Evolutionary conservation across 1,284 basidiomycete species (phyloP), one percentile per base, ranked within the genome.

Genomic region (Rhizoctonia solani): DNA sequence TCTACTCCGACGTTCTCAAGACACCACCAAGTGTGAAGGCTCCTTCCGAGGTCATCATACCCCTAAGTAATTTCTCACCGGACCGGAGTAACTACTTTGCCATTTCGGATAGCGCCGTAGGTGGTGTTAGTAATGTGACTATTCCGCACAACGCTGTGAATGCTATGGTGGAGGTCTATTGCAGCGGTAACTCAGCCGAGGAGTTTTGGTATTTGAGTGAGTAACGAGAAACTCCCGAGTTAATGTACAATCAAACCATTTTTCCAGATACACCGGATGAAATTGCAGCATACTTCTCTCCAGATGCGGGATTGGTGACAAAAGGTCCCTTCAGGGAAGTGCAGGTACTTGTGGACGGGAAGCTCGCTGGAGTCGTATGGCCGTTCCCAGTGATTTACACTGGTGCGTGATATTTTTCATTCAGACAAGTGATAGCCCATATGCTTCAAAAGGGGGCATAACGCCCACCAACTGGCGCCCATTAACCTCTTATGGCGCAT

Each of bases 21-120:
- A 41, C 16, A 2, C 44, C 66, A 3, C 66, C 68, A 0, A 11
- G 4, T 13, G 32, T 39, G 25, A 67, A 49, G 4, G 54, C 63
- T 14, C 25, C 47, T 0, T 59, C 69, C 3, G 68, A 72, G 44
- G 21, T 70, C 11, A 67, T 70, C 23, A 14, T 70, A 1, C 69
- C 71, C 0, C 39, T 72, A 4, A 69, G 70, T 30, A 69, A 67
- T 3, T 27, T 66, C 21, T 76, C 74, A 3, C 74, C 75, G 1
- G 75, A 74, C 14, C 68, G 74, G 21, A 71, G 74, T 4, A 78
- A 79, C 54, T 75, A 76, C 67, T 78, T 78, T 68, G 47, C 56
- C 14, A 67, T 69, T 29, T 69, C 65, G 1, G 69, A 59, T 44
- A 65, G 61, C 14, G 56, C 63, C 0, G 37, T 30, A 19, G 67